Evolutionary conservation across 192 early-diverging fungal genomes (phyloP).

Genomic region (Rhizoclosmatium globosum): DNA sequence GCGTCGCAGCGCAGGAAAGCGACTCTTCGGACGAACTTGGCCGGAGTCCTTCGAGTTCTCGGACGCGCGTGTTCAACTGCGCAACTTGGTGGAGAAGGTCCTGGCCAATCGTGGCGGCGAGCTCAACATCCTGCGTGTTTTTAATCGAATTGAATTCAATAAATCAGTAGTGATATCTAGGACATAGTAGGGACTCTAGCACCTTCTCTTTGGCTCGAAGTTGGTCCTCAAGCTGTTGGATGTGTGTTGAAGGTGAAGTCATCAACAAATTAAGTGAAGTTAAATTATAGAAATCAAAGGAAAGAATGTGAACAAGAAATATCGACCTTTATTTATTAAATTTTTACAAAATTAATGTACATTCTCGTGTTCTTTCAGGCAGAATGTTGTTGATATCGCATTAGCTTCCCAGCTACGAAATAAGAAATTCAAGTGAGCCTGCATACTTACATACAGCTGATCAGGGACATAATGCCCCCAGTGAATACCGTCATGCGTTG

Average conservation of each 20-base stretch:
- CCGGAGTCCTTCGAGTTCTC: background rate
- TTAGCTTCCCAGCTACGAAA: too few relatives aligned
- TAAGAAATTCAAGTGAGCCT: too few relatives aligned
- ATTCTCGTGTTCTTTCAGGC: too few relatives aligned
- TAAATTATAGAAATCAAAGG: too few relatives aligned
- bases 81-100: conserved; percentile 39
- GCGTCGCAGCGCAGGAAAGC: background rate
- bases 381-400: too few relatives aligned
- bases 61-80: conserved; percentile 1
- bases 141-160: background rate
- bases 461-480: too few relatives aligned
- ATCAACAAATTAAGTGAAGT: too few relatives aligned
- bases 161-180: background rate
- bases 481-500: too few relatives aligned
- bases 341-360: too few relatives aligned
- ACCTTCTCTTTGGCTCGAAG: conserved; percentile 23
- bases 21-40: background rate
- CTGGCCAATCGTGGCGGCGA: conserved; percentile 47
- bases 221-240: conserved; percentile 25
- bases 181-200: background rate
- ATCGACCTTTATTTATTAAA: too few relatives aligned
- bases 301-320: too few relatives aligned
- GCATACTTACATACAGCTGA: too few relatives aligned
- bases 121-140: conserved; percentile 11
- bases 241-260: background rate